Percentiles rank a stretch among this genome's conserved stretches.
Conservation (phyloP, 2,329 filamentous ascomycete species). For the Diaporthe citri region DNA sequence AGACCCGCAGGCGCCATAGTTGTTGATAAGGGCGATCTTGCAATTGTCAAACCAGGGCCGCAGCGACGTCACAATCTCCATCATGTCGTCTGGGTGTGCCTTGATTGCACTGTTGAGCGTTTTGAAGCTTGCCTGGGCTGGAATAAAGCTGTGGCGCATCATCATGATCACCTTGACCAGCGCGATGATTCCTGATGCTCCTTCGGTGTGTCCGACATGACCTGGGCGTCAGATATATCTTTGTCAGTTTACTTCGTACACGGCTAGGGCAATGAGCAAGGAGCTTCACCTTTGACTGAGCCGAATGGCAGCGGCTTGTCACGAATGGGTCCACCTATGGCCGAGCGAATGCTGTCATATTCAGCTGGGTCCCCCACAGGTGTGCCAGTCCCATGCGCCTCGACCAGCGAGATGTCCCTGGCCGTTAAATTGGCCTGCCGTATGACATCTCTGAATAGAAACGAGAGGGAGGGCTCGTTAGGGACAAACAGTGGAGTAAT, state of each 20-base stretch:
- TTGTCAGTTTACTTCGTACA: too few relatives aligned
- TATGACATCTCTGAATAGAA: conserved; percentile 50
- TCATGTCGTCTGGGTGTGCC: conserved; percentile 48
- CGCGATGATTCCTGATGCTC: conserved; percentile 52
- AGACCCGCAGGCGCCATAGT: conserved; percentile 67
- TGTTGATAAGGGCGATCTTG: conserved; percentile 52
- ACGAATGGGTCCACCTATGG: conserved; percentile 33
- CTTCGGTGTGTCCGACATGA: conserved; percentile 62
- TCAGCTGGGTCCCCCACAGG: conserved; percentile 52
- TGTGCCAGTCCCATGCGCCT: conserved; percentile 60
- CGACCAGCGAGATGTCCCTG: conserved; percentile 47
- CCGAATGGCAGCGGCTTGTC: neutral
- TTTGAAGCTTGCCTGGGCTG: conserved; percentile 61
- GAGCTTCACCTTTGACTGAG: neutral
- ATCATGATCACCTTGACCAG: conserved; percentile 61
- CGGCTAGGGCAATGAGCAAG: too few relatives aligned
- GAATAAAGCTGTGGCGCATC: conserved; percentile 56
- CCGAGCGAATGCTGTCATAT: conserved; percentile 49
- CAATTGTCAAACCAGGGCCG: conserved; percentile 39
- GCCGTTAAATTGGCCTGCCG: conserved; percentile 42
- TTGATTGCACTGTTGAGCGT: conserved; percentile 54
- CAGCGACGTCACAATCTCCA: neutral
- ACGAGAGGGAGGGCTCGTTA: conserved; percentile 43
- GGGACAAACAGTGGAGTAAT: conserved; percentile 46
- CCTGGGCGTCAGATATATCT: too few relatives aligned